Evolutionary conservation across 2,329 filamentous ascomycete species (phyloP).

Genomic region (Hymenoscyphus linearis): DNA sequence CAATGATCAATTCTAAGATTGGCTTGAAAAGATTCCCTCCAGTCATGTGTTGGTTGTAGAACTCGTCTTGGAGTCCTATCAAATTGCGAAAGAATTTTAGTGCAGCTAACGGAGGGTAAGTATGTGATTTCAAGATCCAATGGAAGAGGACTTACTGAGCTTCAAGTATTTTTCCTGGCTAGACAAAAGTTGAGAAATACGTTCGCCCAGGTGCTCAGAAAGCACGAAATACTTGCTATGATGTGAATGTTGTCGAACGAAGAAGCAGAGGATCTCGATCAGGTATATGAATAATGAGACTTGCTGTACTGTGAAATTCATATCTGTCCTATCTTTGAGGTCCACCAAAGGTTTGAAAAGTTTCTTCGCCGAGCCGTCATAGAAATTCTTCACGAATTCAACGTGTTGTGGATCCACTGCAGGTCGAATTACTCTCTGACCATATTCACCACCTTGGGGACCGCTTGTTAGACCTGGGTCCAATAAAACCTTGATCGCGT

Average conservation of each 20-base stretch:
- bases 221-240: constrained; percentile 86
- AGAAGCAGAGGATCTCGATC: constrained; percentile 90
- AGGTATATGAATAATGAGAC: constrained; percentile 88
- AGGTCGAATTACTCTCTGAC: constrained; percentile 52
- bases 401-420: constrained; percentile 71
- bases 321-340: constrained; percentile 63
- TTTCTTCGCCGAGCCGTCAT: constrained; percentile 77
- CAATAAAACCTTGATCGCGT: constrained; percentile 88
- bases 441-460: constrained; percentile 63
- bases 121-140: constrained; percentile 10
- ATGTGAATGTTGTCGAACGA: constrained; percentile 81
- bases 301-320: constrained; percentile 73
- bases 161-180: constrained; percentile 89
- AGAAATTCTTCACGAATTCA: constrained; percentile 80
- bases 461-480: constrained; percentile 61
- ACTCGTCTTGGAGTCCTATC: constrained; percentile 81
- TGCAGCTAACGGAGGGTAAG: constrained; percentile 51
- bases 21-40: constrained; percentile 77
- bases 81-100: constrained; percentile 91
- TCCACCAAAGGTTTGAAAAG: constrained; percentile 84
- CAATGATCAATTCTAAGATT: constrained; percentile 75
- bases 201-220: constrained; percentile 68
- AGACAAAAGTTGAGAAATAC: constrained; percentile 75
- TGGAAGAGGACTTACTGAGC: constrained; percentile 57
- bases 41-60: constrained; percentile 80